Base-by-base conservation (phyloP, 371 early-diverging fungal species). In the Mortierella sp. region DNA sequence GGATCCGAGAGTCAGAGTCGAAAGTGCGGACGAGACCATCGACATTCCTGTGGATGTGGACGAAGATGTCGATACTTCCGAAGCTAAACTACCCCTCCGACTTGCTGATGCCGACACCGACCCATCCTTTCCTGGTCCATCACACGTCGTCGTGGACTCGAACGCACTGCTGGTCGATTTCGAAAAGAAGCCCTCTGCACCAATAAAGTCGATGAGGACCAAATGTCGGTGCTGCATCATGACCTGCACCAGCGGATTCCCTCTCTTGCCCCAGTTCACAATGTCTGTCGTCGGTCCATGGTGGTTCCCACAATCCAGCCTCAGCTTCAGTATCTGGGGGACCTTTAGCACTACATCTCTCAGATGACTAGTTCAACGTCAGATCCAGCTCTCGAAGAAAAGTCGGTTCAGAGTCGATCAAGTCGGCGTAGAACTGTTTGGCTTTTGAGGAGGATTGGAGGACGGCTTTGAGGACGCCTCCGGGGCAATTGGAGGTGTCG, bases 181-280 rank as follows among this genome's bases (percentile, higher is more conserved):
- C 8, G 69, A 69, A 29, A 69, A 69, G 41, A 69, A 53, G 9
- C 69, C 69, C 24, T 55, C 58, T 4, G 50, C 24, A 16, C 69
- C 55, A 0, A 69, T 44, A 55, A 69, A 55, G 43, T 69, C 69
- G 19, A 31, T 43, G 10, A 55, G 11, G 43, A 69, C 43, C n/a
- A 69, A 40, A 52, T 69, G 58, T 2, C 43, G 69, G 26, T 69
- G 69, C 37, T 69, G 69, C 55, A 69, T 69, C 69, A 69, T 55
- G 58, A 55, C 26, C 55, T 69, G 69, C 13, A 43, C 58, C 22
- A 55, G 26, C 11, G 58, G 69, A 14, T 52, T 52, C 7, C 52
- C 69, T 10, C 58, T 24, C 58, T 69, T 69, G 58, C 69, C 44
- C 8, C 69, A 41, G 29, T 55, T 69, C 29, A 55, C 44, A 40